These are phyloP conservation scores for Agrocybe praecox DNA, from an alignment of 768 basidiomycete genomes.

Conservation along the genomic window DNA sequence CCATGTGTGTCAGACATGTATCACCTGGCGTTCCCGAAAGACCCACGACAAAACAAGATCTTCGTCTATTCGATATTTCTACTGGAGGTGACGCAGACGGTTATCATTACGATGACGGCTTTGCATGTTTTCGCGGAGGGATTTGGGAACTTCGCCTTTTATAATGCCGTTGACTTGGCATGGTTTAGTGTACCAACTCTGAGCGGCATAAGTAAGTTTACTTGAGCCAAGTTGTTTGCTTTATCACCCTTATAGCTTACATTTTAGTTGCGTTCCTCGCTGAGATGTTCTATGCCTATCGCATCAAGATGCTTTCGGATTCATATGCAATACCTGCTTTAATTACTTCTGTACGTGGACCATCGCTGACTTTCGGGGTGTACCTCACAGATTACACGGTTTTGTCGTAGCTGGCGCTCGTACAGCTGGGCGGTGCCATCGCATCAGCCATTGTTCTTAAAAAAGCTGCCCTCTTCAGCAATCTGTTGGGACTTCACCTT, in stretches of 20 bases:
- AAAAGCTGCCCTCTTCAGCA: slow-evolving; percentile 2
- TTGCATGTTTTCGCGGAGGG: slow-evolving; percentile 10
- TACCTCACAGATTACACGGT: too few species aligned
- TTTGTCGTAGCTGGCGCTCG: slow-evolving; percentile 2
- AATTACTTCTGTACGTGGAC: background rate
- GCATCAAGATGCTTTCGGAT: slow-evolving; percentile 1
- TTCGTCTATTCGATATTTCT: slow-evolving; percentile 8
- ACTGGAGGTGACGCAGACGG: slow-evolving; percentile 8
- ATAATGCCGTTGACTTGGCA: slow-evolving; percentile 5
- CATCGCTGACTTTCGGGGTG: too few species aligned
- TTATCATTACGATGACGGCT: slow-evolving; percentile 7
- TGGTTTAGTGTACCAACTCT: slow-evolving; percentile 9
- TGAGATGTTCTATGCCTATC: slow-evolving; percentile 8
- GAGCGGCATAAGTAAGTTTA: slow-evolving; percentile 6
- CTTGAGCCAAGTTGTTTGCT: too few species aligned
- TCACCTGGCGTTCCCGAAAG: slow-evolving; percentile 8
- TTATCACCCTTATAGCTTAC: too few species aligned
- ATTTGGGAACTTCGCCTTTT: slow-evolving; percentile 6
- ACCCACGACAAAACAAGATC: slow-evolving; percentile 7
- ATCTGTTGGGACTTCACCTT: background rate
- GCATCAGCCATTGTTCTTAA: slow-evolving; percentile 6
- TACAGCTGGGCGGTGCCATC: slow-evolving; percentile 8
- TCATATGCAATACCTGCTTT: slow-evolving; percentile 3
- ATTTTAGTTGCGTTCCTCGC: slow-evolving; percentile 11
- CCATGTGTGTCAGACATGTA: slow-evolving; percentile 3